Base-by-base conservation (phyloP, 192 early-diverging fungal genomes). In the Backusella morwellensis region DNA sequence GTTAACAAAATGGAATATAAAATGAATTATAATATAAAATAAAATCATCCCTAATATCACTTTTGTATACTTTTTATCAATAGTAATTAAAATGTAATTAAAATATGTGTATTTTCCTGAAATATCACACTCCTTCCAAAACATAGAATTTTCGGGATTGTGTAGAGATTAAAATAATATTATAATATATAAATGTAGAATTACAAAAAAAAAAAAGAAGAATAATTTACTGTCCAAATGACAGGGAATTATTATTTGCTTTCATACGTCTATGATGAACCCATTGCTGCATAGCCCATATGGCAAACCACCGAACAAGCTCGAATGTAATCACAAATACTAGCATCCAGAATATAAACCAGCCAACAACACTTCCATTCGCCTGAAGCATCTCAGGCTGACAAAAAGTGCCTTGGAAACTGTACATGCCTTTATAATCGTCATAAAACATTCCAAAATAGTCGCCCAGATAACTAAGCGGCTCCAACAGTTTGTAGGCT, bases 331-430 rank as follows among this genome's bases (percentile, higher is more conserved):
- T 8, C 17, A 81, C 44, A 35, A 68, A 42, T 1, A 88, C 21
- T 1, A 88, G 23, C 1, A 85, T 26, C 86, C 84, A 88, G 3
- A 78, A 75, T 5, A 86, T 71, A 79, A 87, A 84, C 52, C 78
- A 88, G 5, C 76, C 84, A 71, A 86, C 87, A n/a, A 87, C 70
- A 11, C 35, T 41, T 29, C 72, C 74, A 59, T 89, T 85, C 6
- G 90, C 72, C 17, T 75, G 70, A 9, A 91, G 41, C 23, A 79
- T 54, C 41, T 89, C 75, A 35, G 84, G 75, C 70, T 93, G 90
- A 76, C 93, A 94, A 76, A 86, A 91, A 6, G 86, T 85, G 1
- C 86, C 89, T 63, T 88, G 84, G 76, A 94, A 94, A 44, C 88
- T 89, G 75, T 94, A 94, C 89, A 91, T 90, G 14, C 92, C 92